Percentiles rank a stretch among this genome's conserved stretches.
phyloP scores from a whole-genome alignment of 306 rosid genomes.

The Hippophae tibetana region DNA sequence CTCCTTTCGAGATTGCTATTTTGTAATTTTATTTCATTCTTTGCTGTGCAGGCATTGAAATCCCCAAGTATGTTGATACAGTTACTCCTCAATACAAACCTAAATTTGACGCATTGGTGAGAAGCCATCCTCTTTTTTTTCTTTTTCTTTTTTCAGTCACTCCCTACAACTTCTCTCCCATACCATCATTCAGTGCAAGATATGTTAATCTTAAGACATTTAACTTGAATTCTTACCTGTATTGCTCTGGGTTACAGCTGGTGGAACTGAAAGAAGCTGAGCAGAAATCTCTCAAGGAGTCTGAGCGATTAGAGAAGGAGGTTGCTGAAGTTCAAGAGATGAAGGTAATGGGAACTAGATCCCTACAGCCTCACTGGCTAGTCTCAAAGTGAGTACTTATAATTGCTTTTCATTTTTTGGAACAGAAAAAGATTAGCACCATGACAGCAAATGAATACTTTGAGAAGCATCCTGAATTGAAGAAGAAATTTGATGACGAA shows the following conservation, averaged over 20 bases:
- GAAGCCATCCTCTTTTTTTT: conserved; percentile 8
- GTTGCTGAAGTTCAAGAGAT: conserved; percentile 66
- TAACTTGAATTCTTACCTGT: not conserved
- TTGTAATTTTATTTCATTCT: not conserved
- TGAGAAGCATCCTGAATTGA: conserved; percentile 80
- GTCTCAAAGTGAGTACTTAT: conserved; percentile 18
- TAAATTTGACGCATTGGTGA: conserved; percentile 74
- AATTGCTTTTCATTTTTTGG: conserved; percentile 8
- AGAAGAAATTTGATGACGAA: conserved; percentile 87
- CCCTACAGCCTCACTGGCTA: not conserved
- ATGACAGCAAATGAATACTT: conserved; percentile 97
- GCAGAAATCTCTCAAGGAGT: conserved; percentile 67
- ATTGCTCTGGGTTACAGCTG: conserved; percentile 31
- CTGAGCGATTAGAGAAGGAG: conserved; percentile 92
- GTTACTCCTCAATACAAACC: conserved; percentile 89
- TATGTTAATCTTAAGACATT: not conserved
- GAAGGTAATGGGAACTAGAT: conserved; percentile 47
- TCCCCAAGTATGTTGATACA: conserved; percentile 91
- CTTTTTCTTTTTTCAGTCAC: not conserved
- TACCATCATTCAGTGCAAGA: not conserved
- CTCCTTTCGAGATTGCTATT: not conserved
- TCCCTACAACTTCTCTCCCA: not conserved
- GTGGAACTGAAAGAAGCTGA: conserved; percentile 94
- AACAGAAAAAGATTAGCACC: conserved; percentile 77
- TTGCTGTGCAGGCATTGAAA: conserved; percentile 53